Conservation (phyloP, 805 yeast species). For the Sungouiella blattae region DNA sequence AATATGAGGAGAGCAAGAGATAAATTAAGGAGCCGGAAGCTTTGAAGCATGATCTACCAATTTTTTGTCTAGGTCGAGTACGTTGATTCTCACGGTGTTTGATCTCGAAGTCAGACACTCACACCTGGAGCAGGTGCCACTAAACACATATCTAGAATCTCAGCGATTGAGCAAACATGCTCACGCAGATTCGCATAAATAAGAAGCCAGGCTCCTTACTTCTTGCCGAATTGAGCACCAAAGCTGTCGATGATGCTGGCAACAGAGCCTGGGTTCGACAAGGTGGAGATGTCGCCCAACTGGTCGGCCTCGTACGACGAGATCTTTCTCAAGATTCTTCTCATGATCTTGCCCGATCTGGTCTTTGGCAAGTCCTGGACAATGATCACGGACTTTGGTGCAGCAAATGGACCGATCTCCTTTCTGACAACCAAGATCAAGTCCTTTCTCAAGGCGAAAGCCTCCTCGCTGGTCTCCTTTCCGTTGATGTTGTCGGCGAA, state of each 20-base stretch:
- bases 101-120: too few species aligned
- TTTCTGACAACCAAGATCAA: slow-evolving; percentile 67
- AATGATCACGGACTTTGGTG: slow-evolving; percentile 69
- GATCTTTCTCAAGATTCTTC: slow-evolving; percentile 77
- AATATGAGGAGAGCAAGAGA: too few species aligned
- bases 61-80: too few species aligned
- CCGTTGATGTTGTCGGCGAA: slow-evolving; percentile 24
- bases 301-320: slow-evolving; percentile 75
- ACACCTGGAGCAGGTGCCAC: too few species aligned
- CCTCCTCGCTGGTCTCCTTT: slow-evolving; percentile 40
- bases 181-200: background rate
- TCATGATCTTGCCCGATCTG: slow-evolving; percentile 83
- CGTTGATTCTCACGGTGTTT: too few species aligned
- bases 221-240: slow-evolving; percentile 38
- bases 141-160: too few species aligned
- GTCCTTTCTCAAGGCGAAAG: slow-evolving; percentile 54
- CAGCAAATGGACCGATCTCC: slow-evolving; percentile 84
- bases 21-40: too few species aligned
- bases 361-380: slow-evolving; percentile 83
- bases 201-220: slow-evolving; percentile 24
- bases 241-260: slow-evolving; percentile 54
- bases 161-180: too few species aligned
- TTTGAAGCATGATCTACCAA: too few species aligned
- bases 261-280: slow-evolving; percentile 74
- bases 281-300: slow-evolving; percentile 74